Conservation (phyloP, 805 yeast genomes). For the Schwanniomyces vanrijiae region DNA sequence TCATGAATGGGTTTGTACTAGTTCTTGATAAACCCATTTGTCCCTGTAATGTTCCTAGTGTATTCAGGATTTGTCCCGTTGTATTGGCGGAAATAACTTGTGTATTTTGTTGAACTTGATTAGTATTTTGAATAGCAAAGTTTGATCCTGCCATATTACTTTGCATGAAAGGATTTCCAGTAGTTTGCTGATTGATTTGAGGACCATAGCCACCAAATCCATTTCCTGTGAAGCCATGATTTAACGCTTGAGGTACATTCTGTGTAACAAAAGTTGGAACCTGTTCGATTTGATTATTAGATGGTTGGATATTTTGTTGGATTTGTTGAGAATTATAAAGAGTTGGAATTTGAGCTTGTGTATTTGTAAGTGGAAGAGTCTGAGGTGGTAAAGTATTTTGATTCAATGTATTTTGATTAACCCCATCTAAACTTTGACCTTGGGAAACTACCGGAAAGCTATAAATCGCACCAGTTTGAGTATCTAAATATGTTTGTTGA, state of each 20-base stretch:
- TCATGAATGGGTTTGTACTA: slow-evolving; percentile 38
- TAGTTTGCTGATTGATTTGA: slow-evolving; percentile 20
- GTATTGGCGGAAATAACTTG: slow-evolving; percentile 10
- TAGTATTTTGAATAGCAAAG: background rate
- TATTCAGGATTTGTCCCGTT: slow-evolving; percentile 15
- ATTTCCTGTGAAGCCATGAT: slow-evolving; percentile 48
- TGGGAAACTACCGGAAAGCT: slow-evolving; percentile 9
- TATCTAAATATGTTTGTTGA: background rate
- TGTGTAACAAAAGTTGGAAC: slow-evolving; percentile 11
- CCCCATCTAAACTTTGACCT: slow-evolving; percentile 6
- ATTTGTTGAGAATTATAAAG: slow-evolving; percentile 6
- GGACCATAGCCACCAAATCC: slow-evolving; percentile 59
- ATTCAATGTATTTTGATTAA: slow-evolving; percentile 8
- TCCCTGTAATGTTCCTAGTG: slow-evolving; percentile 4
- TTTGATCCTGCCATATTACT: background rate
- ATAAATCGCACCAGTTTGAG: background rate
- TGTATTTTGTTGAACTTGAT: slow-evolving; percentile 3
- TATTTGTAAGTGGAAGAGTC: slow-evolving; percentile 5
- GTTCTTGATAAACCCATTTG: slow-evolving; percentile 22
- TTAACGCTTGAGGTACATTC: slow-evolving; percentile 9
- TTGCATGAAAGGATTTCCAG: slow-evolving; percentile 23
- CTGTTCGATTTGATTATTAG: slow-evolving; percentile 12
- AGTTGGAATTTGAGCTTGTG: slow-evolving; percentile 4
- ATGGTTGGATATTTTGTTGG: slow-evolving; percentile 6
- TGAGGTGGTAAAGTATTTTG: slow-evolving; percentile 7